phyloP scores from a whole-genome alignment of 1,284 basidiomycete species.

The Ganoderma sp. region DNA sequence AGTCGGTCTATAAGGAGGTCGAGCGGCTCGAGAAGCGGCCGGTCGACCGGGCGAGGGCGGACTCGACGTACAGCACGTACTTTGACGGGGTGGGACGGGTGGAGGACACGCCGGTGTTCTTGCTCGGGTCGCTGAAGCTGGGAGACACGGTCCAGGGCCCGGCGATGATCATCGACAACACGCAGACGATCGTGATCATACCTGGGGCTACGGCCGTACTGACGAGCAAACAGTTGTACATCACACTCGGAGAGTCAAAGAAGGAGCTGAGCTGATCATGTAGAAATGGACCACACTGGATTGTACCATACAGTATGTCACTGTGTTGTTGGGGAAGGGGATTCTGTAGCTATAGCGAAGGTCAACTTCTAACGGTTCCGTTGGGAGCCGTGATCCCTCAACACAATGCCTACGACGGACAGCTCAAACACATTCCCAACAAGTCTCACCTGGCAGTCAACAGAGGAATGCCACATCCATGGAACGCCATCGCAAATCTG shows the following conservation, averaged over 20 bases:
- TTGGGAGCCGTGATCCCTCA: neutral
- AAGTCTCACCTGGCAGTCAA: too few species aligned
- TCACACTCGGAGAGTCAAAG: conserved; percentile 52
- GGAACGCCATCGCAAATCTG: too few species aligned
- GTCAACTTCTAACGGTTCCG: too few species aligned
- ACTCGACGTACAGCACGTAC: conserved; percentile 70
- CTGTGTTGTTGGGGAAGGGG: neutral
- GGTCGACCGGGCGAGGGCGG: conserved; percentile 52
- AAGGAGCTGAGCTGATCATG: neutral
- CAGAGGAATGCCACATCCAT: too few species aligned
- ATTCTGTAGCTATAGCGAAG: conserved; percentile 11
- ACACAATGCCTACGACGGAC: too few species aligned
- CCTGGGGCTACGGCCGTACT: conserved; percentile 71
- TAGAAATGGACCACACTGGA: neutral
- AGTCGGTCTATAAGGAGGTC: conserved; percentile 81
- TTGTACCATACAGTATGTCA: neutral
- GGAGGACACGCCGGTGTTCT: conserved; percentile 79
- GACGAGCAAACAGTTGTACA: conserved; percentile 75
- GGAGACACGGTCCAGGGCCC: conserved; percentile 83
- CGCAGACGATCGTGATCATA: conserved; percentile 88
- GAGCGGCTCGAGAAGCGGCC: conserved; percentile 51
- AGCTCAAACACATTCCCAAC: too few species aligned
- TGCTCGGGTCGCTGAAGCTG: conserved; percentile 66
- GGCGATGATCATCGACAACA: conserved; percentile 90
- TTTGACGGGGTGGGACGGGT: conserved; percentile 80